These are phyloP conservation scores for Lolium rigidum DNA, from an alignment of 176 grass and related monocot genomes.

Conservation along the genomic window DNA sequence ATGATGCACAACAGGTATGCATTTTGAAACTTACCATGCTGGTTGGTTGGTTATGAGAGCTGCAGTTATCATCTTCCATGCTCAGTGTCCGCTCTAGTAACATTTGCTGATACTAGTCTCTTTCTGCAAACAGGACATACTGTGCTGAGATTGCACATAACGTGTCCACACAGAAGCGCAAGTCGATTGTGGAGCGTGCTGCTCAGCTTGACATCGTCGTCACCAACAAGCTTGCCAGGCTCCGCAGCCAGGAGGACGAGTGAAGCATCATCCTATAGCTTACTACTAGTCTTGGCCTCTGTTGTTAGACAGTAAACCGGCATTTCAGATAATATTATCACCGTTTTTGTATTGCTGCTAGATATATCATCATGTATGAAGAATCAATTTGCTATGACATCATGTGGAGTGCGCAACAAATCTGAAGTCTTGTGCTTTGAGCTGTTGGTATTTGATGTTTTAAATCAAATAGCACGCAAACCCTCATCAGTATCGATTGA, in stretches of 20 bases:
- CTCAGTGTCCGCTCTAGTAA: background rate
- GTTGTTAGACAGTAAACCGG: background rate
- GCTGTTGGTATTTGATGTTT: background rate
- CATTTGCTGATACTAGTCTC: background rate
- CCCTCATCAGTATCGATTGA: no score
- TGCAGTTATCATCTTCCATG: background rate
- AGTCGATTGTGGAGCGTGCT: slow-evolving; percentile 76
- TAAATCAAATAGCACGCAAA: background rate
- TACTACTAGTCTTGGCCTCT: slow-evolving; percentile 20
- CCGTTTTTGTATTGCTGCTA: slow-evolving; percentile 12
- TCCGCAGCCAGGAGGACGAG: slow-evolving; percentile 80
- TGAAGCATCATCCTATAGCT: slow-evolving; percentile 36
- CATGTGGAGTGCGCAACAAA: background rate
- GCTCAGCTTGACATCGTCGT: slow-evolving; percentile 75
- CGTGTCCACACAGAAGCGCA: slow-evolving; percentile 62
- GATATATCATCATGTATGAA: slow-evolving; percentile 7
- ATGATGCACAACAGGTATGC: slow-evolving; percentile 82
- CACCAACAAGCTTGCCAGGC: slow-evolving; percentile 74
- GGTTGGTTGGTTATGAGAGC: background rate
- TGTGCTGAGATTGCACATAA: slow-evolving; percentile 74
- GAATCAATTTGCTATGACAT: background rate
- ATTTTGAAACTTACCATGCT: background rate
- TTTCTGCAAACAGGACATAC: slow-evolving; percentile 51
- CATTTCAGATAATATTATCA: background rate
- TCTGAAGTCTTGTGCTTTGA: background rate